Evolutionary conservation across 2,329 filamentous ascomycete species (phyloP), one percentile per base, ranked within the genome.

Genomic region (Neofusicoccum sp.): DNA sequence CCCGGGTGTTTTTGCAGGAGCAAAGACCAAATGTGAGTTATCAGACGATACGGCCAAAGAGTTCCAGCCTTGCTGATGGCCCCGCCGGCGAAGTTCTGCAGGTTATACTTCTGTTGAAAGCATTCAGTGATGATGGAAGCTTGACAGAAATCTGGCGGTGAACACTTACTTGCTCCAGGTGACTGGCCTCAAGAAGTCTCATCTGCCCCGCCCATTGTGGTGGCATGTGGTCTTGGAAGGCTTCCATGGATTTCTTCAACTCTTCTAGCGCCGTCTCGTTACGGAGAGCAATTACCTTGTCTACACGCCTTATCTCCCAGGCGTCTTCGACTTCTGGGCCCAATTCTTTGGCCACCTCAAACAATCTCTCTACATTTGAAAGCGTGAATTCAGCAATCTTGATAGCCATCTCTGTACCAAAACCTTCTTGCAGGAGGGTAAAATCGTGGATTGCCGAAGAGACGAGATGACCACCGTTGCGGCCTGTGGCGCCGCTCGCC

Each of bases 401-500:
- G 8, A 43, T 38, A 26, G 51, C 51, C 51, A 43, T 43, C 3
- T 20, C n/a, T 1, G 38, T 33, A 0, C 51, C 51, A 31, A 43
- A 56, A 3, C 7, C 7, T 3, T 14, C 36, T 9, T n/a, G 36
- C 51, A 56, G 26, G 9, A n/a, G 6, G 3, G 28, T 11, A 11
- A 56, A 56, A 6, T 56, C 51, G 5, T 24, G 34, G 1, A 56
- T 38, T 0, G 51, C 51, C 3, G 51, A 56, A 20, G 38, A 51
- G 8, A 56, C 51, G 24, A 67, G 61, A 33, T 62, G 65, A 2
- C 71, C 71, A 6, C 71, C 70, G 47, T 73, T 73, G 0, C 72
- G 66, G 8, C 69, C 71, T 0, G 71, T 72, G 0, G 71, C 72
- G 6, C 71, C 69, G 24, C 65, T 67, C 34, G 65, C 63, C 7